phyloP scores from a whole-genome alignment of 768 basidiomycete genomes.

The Hericium alpestre region DNA sequence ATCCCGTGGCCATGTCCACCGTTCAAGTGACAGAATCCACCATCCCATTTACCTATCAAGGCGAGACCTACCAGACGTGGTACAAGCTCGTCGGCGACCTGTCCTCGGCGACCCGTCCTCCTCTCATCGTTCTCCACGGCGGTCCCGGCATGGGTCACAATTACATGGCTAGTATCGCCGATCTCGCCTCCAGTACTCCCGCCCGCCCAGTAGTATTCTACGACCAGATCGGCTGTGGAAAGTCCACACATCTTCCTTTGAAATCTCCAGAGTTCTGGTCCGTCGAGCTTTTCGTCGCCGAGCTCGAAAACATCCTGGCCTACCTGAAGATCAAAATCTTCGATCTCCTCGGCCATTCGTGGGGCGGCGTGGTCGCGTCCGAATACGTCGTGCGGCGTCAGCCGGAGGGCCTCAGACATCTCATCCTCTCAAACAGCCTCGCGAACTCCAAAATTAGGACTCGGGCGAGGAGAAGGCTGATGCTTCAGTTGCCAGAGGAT shows the following conservation, averaged over 20 bases:
- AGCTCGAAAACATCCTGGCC: slow-evolving; percentile 22
- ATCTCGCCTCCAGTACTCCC: slow-evolving; percentile 9
- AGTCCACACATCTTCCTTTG: slow-evolving; percentile 31
- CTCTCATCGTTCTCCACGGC: slow-evolving; percentile 15
- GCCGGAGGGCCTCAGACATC: slow-evolving; percentile 33
- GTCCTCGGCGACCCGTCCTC: slow-evolving; percentile 12
- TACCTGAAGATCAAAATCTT: slow-evolving; percentile 31
- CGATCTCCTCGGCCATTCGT: slow-evolving; percentile 42
- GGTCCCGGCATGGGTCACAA: slow-evolving; percentile 12
- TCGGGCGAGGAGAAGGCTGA: slow-evolving; percentile 27
- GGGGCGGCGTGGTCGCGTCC: slow-evolving; percentile 41
- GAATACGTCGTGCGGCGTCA: slow-evolving; percentile 27
- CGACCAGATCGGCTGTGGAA: slow-evolving; percentile 38
- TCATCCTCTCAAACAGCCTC: slow-evolving; percentile 32
- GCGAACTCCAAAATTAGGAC: slow-evolving; percentile 23
- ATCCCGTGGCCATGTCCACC: neutral
- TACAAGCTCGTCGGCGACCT: slow-evolving; percentile 20
- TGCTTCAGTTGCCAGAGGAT: slow-evolving; percentile 26
- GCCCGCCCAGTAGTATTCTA: slow-evolving; percentile 35
- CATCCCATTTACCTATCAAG: slow-evolving; percentile 14
- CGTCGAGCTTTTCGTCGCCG: slow-evolving; percentile 30
- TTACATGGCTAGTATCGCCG: slow-evolving; percentile 15
- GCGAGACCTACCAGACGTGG: slow-evolving; percentile 15
- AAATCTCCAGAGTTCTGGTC: slow-evolving; percentile 29
- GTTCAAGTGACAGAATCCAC: slow-evolving; percentile 8